Conservation (phyloP, 768 basidiomycete genomes). For the Chlorophyllum brunneum region DNA sequence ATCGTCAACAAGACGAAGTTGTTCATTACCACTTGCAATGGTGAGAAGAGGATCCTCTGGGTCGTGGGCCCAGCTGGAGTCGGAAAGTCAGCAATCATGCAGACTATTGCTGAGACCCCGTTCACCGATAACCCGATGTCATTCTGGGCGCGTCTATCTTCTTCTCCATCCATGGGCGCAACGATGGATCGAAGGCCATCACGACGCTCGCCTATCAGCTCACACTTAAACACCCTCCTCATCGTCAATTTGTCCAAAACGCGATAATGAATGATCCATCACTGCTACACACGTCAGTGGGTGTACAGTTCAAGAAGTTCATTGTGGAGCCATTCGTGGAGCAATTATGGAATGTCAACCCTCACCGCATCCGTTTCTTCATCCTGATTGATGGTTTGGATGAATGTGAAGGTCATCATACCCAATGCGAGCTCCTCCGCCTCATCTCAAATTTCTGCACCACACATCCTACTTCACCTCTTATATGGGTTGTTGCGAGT, state of each 20-base stretch:
- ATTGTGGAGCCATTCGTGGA: not conserved
- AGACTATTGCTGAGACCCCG: not conserved
- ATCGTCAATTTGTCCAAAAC: not conserved
- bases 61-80: not conserved
- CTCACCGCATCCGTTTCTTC: not conserved
- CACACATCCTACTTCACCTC: slow-evolving; percentile 2
- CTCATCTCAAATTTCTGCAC: slow-evolving; percentile 5
- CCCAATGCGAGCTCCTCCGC: slow-evolving; percentile 16
- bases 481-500: slow-evolving; percentile 23
- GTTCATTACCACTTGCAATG: not conserved
- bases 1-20: not conserved
- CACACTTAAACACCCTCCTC: not conserved
- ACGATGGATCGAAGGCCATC: not conserved
- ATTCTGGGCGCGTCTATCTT: not conserved
- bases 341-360: not conserved
- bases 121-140: not conserved
- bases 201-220: not conserved
- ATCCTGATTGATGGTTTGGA: not conserved
- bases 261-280: not conserved
- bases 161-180: not conserved
- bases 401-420: not conserved
- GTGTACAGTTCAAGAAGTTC: not conserved
- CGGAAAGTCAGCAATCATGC: not conserved
- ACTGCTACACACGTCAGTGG: not conserved
- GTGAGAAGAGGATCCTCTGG: not conserved